Evolutionary conservation across 106 monocot genomes (phyloP).

Genomic region (Dactylorhiza incarnata): DNA sequence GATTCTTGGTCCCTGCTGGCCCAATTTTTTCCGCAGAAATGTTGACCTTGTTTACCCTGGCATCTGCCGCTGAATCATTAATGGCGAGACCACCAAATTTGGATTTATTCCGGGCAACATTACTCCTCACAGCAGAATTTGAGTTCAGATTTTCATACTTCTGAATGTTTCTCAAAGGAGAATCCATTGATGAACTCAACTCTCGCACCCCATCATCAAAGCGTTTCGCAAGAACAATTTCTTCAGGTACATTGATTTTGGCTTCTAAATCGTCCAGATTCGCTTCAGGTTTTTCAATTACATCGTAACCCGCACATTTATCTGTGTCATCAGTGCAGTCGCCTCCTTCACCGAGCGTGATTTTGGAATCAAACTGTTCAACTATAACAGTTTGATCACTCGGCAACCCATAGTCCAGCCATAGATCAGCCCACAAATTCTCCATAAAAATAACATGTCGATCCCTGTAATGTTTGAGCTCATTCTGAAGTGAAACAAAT

Average conservation of each 20-base stretch:
- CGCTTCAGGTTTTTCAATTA: not conserved
- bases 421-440: conserved; percentile 28
- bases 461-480: conserved; percentile 39
- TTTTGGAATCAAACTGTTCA: conserved; percentile 5
- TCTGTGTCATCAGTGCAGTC: not conserved
- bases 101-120: not conserved
- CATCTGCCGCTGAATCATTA: not conserved
- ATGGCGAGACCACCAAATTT: not conserved
- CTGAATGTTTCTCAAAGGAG: not conserved
- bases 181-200: not conserved
- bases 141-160: not conserved
- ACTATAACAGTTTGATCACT: conserved; percentile 3
- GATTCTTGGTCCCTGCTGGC: not conserved
- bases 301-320: conserved; percentile 8
- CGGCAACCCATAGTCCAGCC: conserved; percentile 14
- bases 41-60: not conserved
- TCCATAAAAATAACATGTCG: conserved; percentile 24
- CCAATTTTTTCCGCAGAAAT: not conserved
- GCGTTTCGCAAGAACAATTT: not conserved
- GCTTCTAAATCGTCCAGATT: not conserved
- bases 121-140: not conserved
- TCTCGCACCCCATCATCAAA: conserved; percentile 1
- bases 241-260: not conserved
- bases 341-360: not conserved
- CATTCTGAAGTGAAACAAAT: conserved; percentile 33